Evolutionary conservation across 1,139 yeast species (phyloP), one percentile per base, ranked within the genome.

Genomic region (Sporopachydermia cereana): DNA sequence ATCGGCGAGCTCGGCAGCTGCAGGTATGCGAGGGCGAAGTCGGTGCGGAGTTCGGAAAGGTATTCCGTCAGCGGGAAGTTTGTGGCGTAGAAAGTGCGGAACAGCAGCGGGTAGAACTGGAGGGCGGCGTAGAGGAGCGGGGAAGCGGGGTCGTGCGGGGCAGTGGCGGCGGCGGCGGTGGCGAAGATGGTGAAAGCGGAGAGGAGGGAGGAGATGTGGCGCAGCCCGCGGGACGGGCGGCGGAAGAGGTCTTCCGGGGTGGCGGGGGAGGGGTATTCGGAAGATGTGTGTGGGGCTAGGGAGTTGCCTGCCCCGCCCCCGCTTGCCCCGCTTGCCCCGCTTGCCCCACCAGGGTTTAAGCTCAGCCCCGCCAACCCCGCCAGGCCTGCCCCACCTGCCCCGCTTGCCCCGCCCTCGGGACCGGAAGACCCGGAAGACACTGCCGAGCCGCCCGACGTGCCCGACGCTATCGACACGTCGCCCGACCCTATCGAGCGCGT

Each of bases 91-190:
- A 34, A 16, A 7, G 17, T 9, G 39, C 22, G 18, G 18, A 16
- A 16, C 39, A 34, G 22, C 39, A n/a, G 12, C 18, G 39, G 39
- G 22, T 34, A 34, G 39, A 34, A 34, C 22, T 34, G 39, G 17
- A 7, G 39, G 20, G 22, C 39, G 9, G 39, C 39, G 22, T 34
- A 34, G 12, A 34, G 9, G 9, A 34, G 22, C 18, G 39, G 39
- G 5, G 22, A 16, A 7, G 9, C n/a, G 22, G 5, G 12, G 39
- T 34, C 39, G 5, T 21, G 7, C 12, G 12, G 20, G 5, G 18
- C 9, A 21, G 17, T 7, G 9, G 39, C 18, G 12, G 39, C 18
- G 12, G 39, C 39, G 9, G 39, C 39, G 9, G 22, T n/a, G 22
- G n/a, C 39, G 17, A 34, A 34, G 7, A 20, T 34, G 22, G 39